phyloP scores from a whole-genome alignment of 345 rosid species.

The Salix viminalis region DNA sequence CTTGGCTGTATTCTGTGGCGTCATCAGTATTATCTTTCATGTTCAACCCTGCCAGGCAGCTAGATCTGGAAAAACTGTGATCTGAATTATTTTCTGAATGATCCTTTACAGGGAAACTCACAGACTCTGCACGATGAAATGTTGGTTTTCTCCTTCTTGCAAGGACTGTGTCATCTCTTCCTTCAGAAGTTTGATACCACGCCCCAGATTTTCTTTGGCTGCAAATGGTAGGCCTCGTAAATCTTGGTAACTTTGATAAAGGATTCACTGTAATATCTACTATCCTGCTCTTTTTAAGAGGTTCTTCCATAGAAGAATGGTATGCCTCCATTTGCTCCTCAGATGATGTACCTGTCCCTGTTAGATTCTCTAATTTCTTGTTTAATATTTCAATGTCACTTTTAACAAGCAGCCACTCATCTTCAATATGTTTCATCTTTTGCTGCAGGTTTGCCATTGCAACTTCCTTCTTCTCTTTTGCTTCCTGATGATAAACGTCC shows the following conservation, averaged over 20 bases:
- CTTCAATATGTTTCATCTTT: slow-evolving; percentile 47
- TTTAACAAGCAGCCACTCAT: slow-evolving; percentile 36
- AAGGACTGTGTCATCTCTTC: slow-evolving; percentile 14
- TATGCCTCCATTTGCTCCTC: slow-evolving; percentile 30
- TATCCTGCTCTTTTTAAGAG: slow-evolving; percentile 9
- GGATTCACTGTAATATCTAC: slow-evolving; percentile 30
- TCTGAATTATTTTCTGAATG: slow-evolving; percentile 43
- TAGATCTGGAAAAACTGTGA: slow-evolving; percentile 47
- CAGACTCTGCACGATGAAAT: slow-evolving; percentile 51
- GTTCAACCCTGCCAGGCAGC: slow-evolving; percentile 40
- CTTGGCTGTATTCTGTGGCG: slow-evolving; percentile 61
- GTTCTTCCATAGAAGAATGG: slow-evolving; percentile 27
- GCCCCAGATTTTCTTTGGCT: slow-evolving; percentile 52
- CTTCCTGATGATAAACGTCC: slow-evolving; percentile 43
- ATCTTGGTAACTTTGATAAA: slow-evolving; percentile 48
- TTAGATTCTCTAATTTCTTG: slow-evolving; percentile 40
- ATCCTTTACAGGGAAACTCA: slow-evolving; percentile 45
- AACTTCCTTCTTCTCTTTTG: slow-evolving; percentile 40
- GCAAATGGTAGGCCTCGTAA: slow-evolving; percentile 70
- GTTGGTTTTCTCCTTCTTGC: slow-evolving; percentile 38
- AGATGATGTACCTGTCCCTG: slow-evolving; percentile 29
- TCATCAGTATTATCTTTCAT: slow-evolving; percentile 32
- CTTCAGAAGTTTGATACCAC: slow-evolving; percentile 24
- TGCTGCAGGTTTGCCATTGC: slow-evolving; percentile 48
- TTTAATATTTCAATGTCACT: slow-evolving; percentile 38